These are phyloP conservation scores for Nicotiana rustica DNA, from an alignment of 305 asterid species.

Conservation along the genomic window DNA sequence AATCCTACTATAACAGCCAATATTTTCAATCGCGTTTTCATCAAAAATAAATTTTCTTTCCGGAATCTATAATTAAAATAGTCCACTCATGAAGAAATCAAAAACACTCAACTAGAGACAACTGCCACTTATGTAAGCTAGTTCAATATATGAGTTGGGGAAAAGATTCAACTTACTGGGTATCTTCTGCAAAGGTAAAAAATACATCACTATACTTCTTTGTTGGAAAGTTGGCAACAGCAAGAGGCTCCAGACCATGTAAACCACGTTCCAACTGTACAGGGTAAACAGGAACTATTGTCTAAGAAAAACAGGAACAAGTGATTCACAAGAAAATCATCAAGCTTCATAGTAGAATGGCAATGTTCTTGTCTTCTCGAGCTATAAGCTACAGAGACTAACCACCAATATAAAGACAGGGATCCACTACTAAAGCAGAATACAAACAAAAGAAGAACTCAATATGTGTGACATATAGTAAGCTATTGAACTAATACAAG, in stretches of 20 bases:
- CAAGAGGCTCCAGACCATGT: slow-evolving; percentile 73
- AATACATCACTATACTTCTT: slow-evolving; percentile 72
- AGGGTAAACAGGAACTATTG: slow-evolving; percentile 30
- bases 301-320: not conserved
- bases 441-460: not conserved
- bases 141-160: slow-evolving; percentile 12
- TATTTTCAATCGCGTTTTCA: not conserved
- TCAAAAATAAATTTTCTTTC: not conserved
- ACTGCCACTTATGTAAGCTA: not conserved
- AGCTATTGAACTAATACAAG: not conserved
- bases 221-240: slow-evolving; percentile 70
- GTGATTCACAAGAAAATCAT: not conserved
- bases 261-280: slow-evolving; percentile 82
- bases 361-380: not conserved
- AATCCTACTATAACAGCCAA: not conserved
- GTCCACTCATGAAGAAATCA: not conserved
- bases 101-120: not conserved
- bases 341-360: not conserved
- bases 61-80: not conserved
- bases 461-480: not conserved
- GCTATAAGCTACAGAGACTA: not conserved
- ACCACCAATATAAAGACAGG: not conserved
- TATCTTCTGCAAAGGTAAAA: slow-evolving; percentile 61
- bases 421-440: not conserved
- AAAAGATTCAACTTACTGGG: slow-evolving; percentile 64